Evolutionary conservation across 495 filamentous ascomycete genomes (phyloP).

Genomic region (Neurospora hispaniola): DNA sequence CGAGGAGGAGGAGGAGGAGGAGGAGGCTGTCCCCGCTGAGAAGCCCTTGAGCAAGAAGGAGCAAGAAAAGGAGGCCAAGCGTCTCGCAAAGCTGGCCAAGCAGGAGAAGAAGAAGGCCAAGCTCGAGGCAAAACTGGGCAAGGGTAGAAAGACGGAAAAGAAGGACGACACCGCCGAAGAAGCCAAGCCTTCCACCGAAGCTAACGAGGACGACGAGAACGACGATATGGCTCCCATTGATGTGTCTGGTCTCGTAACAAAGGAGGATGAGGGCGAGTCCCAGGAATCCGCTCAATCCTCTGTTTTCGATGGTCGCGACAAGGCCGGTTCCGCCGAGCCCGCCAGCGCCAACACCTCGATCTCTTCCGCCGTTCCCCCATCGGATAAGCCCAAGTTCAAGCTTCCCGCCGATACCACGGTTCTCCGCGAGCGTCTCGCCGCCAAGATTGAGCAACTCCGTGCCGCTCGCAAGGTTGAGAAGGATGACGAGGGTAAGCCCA

Average conservation of each 20-base stretch:
- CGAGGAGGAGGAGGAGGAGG: slow-evolving; percentile 7
- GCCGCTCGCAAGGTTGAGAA: slow-evolving; percentile 67
- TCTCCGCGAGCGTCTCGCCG: slow-evolving; percentile 63
- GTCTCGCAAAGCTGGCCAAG: slow-evolving; percentile 15
- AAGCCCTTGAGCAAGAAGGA: slow-evolving; percentile 13
- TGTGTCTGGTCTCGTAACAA: slow-evolving; percentile 29
- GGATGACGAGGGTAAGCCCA: slow-evolving; percentile 63
- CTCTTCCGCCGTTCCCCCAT: slow-evolving; percentile 55
- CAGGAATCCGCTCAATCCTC: slow-evolving; percentile 45
- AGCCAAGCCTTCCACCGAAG: slow-evolving; percentile 13
- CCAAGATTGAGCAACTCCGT: slow-evolving; percentile 71
- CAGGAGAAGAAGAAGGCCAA: slow-evolving; percentile 19
- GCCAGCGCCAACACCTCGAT: slow-evolving; percentile 61
- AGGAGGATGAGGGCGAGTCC: slow-evolving; percentile 36
- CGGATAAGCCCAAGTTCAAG: slow-evolving; percentile 44
- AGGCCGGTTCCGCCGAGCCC: slow-evolving; percentile 26
- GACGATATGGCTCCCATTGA: slow-evolving; percentile 33
- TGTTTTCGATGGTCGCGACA: slow-evolving; percentile 47
- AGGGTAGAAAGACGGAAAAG: background rate
- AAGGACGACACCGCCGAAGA: slow-evolving; percentile 4
- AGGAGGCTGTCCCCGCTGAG: slow-evolving; percentile 10
- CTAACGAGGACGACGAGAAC: slow-evolving; percentile 11
- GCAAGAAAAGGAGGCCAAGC: slow-evolving; percentile 21
- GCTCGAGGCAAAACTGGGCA: slow-evolving; percentile 6
- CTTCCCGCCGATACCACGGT: slow-evolving; percentile 53